Base-by-base conservation (phyloP, 2,329 filamentous ascomycete genomes). In the Eutypella sp. region DNA sequence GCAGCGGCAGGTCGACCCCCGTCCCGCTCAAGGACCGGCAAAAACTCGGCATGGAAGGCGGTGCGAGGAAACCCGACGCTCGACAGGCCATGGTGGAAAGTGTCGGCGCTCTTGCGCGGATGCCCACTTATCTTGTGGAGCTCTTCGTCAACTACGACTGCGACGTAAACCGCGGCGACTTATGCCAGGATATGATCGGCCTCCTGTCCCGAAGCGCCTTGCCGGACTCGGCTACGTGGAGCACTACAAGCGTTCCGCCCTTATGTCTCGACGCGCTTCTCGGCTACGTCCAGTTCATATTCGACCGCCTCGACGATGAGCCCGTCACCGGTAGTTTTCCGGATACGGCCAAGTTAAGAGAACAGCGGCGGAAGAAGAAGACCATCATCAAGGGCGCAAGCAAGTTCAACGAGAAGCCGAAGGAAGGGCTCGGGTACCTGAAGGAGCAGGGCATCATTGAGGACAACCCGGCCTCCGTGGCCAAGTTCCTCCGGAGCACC, bases 141-240 rank as follows among this genome's bases (percentile, higher is more conserved):
- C 76, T 99, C 7, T 99, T 96, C 63, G 83, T 97, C 67, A 99
- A 99, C 66, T 99, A 97, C 62, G 93, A 99, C 66, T 99, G 92
- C 60, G 91, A 97, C 60, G 84, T 89, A 43, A 89, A 99, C 61
- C 81, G 91, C 41, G 85, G 84, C 42, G 93, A 99, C 68, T 71
- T 99, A 5, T 99, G 93, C 60, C 88, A 96, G 70, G 95, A 99
- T 61, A 87, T 97, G 79, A 82, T 99, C 49, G 92, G 93, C 1
- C 76, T 99, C 27, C 73, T 99, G 15, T 92, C 93, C 18, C 81
- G 93, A 47, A 99, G 96, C 64, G 93, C 93, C 2, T 87, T 99
- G 53, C 95, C 93, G 1, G 93, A 99, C 64, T 96, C 93, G 8
- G 93, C 92, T 5, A 96, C 91, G 5, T 99, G 93, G 93, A 99